A percentile compares a stretch with the other conserved stretches of the same genome.
Conservation (phyloP, 148 eudicot species). For the Nyssa sinensis region DNA sequence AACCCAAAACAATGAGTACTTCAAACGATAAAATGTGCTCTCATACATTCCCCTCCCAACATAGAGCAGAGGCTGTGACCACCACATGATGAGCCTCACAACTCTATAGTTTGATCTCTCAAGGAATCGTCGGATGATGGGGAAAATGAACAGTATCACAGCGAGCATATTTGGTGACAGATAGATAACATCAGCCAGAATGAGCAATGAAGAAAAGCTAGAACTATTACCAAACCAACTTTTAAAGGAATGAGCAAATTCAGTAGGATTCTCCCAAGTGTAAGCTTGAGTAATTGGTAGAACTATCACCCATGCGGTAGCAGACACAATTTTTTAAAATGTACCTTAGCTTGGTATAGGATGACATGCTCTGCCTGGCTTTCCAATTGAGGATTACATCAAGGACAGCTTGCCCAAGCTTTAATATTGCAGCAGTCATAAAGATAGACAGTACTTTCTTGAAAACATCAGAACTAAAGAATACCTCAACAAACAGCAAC, state of each 20-base stretch:
- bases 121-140: conserved; percentile 77
- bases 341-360: conserved; percentile 86
- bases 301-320: conserved; percentile 96
- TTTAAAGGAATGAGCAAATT: conserved; percentile 86
- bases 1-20: conserved; percentile 96
- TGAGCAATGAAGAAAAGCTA: conserved; percentile 71
- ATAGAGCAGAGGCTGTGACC: conserved; percentile 99
- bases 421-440: conserved; percentile 92
- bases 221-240: conserved; percentile 84
- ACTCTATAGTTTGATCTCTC: conserved; percentile 84
- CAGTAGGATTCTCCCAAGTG: conserved; percentile 79
- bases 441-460: conserved; percentile 85
- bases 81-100: conserved; percentile 99
- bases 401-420: conserved; percentile 87
- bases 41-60: conserved; percentile 99
- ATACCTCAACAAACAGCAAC: no score
- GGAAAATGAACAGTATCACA: conserved; percentile 74
- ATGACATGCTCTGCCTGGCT: conserved; percentile 82
- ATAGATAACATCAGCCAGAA: conserved; percentile 79
- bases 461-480: conserved; percentile 65
- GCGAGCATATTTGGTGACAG: conserved; percentile 93
- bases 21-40: conserved; percentile 90
- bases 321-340: conserved; percentile 79
- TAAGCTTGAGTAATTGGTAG: conserved; percentile 94
- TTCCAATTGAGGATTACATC: conserved; percentile 93